Evolutionary conservation across 1,284 basidiomycete genomes (phyloP).

Genomic region (Coniferiporia sulphurascens): DNA sequence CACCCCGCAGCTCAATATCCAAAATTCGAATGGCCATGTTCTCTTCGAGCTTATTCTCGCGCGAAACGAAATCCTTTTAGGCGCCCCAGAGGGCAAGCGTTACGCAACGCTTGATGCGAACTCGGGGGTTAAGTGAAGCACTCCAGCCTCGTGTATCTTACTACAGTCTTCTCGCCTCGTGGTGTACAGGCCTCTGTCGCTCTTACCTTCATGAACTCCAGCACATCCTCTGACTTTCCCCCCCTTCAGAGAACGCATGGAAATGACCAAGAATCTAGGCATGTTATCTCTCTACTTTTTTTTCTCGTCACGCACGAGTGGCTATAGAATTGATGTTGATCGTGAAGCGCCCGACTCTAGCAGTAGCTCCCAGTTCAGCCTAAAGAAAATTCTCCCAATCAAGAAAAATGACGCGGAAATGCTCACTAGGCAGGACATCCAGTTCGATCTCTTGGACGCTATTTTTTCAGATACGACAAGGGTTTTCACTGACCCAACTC

Average conservation of each 20-base stretch:
- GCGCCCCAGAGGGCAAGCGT: conserved; percentile 13
- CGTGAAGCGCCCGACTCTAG: not conserved
- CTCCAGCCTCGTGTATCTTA: conserved; percentile 18
- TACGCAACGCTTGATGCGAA: conserved; percentile 17
- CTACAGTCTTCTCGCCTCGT: conserved; percentile 19
- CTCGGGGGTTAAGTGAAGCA: conserved; percentile 9
- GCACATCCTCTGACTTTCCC: conserved; percentile 11
- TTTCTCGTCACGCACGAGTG: not conserved
- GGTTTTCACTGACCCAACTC: conserved; percentile 43
- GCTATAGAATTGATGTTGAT: not conserved
- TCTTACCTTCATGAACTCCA: conserved; percentile 19
- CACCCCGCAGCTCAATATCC: not conserved
- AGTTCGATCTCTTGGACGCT: conserved; percentile 67
- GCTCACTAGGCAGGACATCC: conserved; percentile 61
- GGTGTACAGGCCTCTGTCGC: conserved; percentile 18
- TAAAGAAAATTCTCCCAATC: conserved; percentile 41
- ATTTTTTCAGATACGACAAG: conserved; percentile 63
- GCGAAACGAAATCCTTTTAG: conserved; percentile 3
- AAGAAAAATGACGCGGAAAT: conserved; percentile 60
- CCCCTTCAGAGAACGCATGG: conserved; percentile 11
- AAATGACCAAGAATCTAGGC: conserved; percentile 14
- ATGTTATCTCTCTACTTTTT: not conserved
- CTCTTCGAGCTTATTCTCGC: conserved; percentile 1
- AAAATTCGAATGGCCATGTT: not conserved
- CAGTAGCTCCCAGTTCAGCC: conserved; percentile 33